Conservation (phyloP, 768 basidiomycete species). For the Paxillus involutus region DNA sequence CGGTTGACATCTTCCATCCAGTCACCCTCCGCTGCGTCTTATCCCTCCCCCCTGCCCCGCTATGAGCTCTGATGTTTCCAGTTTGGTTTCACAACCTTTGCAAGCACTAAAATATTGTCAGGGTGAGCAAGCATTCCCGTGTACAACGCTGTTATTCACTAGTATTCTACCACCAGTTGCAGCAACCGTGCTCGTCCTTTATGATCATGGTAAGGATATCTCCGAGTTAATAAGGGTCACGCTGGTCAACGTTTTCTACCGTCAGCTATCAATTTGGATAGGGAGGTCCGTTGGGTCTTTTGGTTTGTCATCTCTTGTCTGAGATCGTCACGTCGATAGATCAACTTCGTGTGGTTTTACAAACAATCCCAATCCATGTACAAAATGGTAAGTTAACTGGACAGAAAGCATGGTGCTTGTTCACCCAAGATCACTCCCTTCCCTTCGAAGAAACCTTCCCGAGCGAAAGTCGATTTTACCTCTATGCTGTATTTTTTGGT, state of each 20-base stretch:
- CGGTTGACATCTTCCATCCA: background rate
- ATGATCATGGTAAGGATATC: slow-evolving; percentile 3
- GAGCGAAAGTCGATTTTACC: background rate
- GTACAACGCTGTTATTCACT: background rate
- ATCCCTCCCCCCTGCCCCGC: background rate
- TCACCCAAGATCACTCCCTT: background rate
- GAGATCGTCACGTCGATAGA: background rate
- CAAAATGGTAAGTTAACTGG: background rate
- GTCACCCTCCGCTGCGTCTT: background rate
- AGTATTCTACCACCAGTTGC: background rate
- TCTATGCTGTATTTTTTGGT: background rate
- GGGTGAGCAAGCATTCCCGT: background rate
- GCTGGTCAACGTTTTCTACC: background rate
- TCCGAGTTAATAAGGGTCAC: background rate
- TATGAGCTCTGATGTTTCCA: background rate
- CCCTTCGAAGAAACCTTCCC: background rate
- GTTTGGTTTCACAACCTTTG: background rate
- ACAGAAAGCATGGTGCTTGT: background rate
- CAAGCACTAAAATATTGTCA: background rate
- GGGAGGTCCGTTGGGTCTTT: background rate
- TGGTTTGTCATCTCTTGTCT: background rate
- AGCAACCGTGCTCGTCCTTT: background rate
- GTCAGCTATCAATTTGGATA: background rate
- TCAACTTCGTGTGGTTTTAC: background rate
- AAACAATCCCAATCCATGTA: background rate